A percentile compares a stretch with the other conserved stretches of the same genome.
phyloP scores from a whole-genome alignment of 2,329 filamentous ascomycete genomes.

The Orbilia quercus region DNA sequence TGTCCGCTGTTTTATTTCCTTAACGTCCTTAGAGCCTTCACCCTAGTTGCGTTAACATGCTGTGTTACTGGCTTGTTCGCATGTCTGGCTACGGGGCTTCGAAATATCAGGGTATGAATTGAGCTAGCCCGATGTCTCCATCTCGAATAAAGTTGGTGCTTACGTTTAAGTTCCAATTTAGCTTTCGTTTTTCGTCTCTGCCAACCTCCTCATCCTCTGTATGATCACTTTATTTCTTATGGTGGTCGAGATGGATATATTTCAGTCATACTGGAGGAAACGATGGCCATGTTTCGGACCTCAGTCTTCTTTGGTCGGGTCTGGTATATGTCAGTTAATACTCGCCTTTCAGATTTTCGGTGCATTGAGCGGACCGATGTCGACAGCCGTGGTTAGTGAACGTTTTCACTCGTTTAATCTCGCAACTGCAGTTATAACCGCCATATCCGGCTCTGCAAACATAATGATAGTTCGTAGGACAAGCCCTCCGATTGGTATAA shows the following conservation, averaged over 20 bases:
- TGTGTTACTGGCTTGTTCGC: slow-evolving; percentile 28
- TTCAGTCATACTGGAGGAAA: slow-evolving; percentile 33
- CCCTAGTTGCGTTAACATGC: slow-evolving; percentile 19
- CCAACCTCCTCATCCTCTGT: slow-evolving; percentile 35
- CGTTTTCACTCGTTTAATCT: slow-evolving; percentile 26
- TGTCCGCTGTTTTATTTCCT: slow-evolving; percentile 29
- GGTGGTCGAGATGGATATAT: slow-evolving; percentile 13
- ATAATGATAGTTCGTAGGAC: slow-evolving; percentile 23
- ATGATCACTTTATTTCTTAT: slow-evolving; percentile 23
- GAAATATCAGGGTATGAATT: slow-evolving; percentile 20
- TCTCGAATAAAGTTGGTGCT: not conserved
- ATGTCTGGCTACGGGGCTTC: slow-evolving; percentile 31
- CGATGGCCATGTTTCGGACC: slow-evolving; percentile 45
- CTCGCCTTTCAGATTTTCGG: slow-evolving; percentile 44
- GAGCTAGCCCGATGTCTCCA: not conserved
- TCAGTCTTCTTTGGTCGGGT: slow-evolving; percentile 25
- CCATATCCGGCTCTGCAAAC: slow-evolving; percentile 21
- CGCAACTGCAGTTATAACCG: slow-evolving; percentile 19
- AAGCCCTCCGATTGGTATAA: not conserved
- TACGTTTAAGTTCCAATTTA: not conserved
- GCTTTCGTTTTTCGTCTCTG: slow-evolving; percentile 41
- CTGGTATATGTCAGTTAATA: slow-evolving; percentile 30
- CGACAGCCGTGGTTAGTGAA: slow-evolving; percentile 1
- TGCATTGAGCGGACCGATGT: slow-evolving; percentile 39
- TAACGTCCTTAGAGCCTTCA: slow-evolving; percentile 18